phyloP scores from a whole-genome alignment of 1,139 yeast genomes.

The Lodderomyces elongisporus region DNA sequence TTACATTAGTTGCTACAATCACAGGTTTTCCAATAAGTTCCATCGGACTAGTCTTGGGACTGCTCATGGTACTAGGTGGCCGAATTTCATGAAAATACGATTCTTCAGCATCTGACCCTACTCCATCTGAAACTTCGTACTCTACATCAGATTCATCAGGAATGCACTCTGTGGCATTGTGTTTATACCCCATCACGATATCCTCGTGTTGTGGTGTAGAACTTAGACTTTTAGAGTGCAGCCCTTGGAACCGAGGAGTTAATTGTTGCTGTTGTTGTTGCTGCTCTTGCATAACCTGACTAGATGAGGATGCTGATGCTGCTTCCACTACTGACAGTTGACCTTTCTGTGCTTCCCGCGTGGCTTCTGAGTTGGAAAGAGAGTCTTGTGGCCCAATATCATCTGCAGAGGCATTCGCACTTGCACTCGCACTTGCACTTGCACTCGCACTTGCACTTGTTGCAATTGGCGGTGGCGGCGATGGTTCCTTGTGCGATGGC shows the following conservation, averaged over 20 bases:
- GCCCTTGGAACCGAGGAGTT: conserved; percentile 6
- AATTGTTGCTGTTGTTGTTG: neutral
- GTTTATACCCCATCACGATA: conserved; percentile 29
- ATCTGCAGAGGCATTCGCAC: no score
- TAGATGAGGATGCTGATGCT: neutral
- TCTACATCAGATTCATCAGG: conserved; percentile 29
- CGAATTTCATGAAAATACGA: conserved; percentile 11
- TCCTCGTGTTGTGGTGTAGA: conserved; percentile 8
- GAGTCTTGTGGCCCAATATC: no score
- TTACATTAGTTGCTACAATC: no score
- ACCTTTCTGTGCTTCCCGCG: neutral
- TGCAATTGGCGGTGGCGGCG: neutral
- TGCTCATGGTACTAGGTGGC: no score
- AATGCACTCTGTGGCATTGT: conserved; percentile 16
- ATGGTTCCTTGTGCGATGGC: conserved; percentile 34
- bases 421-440: neutral
- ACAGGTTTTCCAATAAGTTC: no score
- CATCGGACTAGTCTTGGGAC: no score
- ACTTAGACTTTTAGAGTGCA: conserved; percentile 8
- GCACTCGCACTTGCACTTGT: neutral
- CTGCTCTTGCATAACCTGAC: neutral
- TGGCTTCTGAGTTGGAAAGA: neutral
- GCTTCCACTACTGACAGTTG: neutral
- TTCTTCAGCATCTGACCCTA: conserved; percentile 12
- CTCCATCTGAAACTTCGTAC: conserved; percentile 26